phyloP scores from a whole-genome alignment of 2,329 filamentous ascomycete species.

The Aspergillus amoenus region DNA sequence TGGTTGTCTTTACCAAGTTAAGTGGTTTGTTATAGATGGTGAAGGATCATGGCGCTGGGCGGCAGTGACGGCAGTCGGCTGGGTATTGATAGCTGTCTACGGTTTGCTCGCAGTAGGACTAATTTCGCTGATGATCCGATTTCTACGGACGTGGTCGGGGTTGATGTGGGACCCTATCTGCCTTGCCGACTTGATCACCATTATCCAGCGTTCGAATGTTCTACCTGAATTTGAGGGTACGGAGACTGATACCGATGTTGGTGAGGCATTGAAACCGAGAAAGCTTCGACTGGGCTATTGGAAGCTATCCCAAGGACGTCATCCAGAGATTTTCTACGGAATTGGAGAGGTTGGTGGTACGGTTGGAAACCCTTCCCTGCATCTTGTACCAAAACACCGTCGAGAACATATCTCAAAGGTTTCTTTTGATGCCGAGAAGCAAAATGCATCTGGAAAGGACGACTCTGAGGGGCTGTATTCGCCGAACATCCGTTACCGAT shows the following conservation, averaged over 20 bases:
- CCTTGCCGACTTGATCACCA: constrained; percentile 74
- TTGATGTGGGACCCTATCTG: constrained; percentile 82
- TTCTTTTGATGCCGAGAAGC: constrained; percentile 39
- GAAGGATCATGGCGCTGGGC: constrained; percentile 73
- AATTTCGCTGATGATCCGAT: constrained; percentile 61
- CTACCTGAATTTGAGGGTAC: constrained; percentile 69
- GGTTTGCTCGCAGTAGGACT: constrained; percentile 62
- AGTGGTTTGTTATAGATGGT: constrained; percentile 59
- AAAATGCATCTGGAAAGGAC: constrained; percentile 33
- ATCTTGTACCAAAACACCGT: constrained; percentile 28
- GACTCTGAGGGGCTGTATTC: constrained; percentile 54
- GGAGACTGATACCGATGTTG: constrained; percentile 54
- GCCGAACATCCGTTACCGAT: constrained; percentile 59
- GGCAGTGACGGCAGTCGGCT: constrained; percentile 72
- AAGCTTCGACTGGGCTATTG: constrained; percentile 82
- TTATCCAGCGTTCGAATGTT: constrained; percentile 78
- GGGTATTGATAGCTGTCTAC: constrained; percentile 75
- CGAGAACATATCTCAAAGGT: constrained; percentile 34
- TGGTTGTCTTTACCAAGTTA: constrained; percentile 70
- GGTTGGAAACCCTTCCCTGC: constrained; percentile 45
- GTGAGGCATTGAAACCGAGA: constrained; percentile 54
- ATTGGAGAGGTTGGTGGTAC: constrained; percentile 65
- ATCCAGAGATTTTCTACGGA: constrained; percentile 72
- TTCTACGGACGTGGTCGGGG: constrained; percentile 67
- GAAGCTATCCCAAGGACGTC: constrained; percentile 60